Evolutionary conservation across 768 basidiomycete species (phyloP).

Genomic region (Clathrus columnatus): DNA sequence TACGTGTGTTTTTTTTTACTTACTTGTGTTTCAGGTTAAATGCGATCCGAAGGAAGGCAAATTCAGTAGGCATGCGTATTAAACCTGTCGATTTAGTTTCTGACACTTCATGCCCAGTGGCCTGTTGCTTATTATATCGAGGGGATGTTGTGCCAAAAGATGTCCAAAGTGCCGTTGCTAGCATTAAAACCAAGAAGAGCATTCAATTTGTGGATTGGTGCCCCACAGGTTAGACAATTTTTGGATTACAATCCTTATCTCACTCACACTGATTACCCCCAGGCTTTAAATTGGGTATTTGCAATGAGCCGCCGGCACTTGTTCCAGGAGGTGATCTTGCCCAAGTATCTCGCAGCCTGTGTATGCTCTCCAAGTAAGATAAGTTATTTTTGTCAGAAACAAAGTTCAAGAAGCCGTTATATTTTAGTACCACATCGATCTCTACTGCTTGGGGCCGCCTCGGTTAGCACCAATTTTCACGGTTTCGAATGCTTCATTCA

Average conservation of each 20-base stretch:
- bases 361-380: conserved; percentile 87
- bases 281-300: conserved; percentile 73
- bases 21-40: conserved; percentile 33
- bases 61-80: conserved; percentile 40
- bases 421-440: conserved; percentile 78
- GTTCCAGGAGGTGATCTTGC: conserved; percentile 95
- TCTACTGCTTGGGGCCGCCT: conserved; percentile 90
- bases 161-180: conserved; percentile 83
- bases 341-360: conserved; percentile 86
- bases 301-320: conserved; percentile 88
- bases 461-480: conserved; percentile 28
- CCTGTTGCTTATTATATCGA: conserved; percentile 86
- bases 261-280: conserved; percentile 20
- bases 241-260: conserved; percentile 3
- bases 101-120: conserved; percentile 42
- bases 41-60: conserved; percentile 75
- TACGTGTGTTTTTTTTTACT: neutral
- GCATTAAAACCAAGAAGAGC: conserved; percentile 94
- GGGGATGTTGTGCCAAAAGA: conserved; percentile 98
- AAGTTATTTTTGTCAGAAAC: neutral
- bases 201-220: conserved; percentile 99
- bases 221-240: conserved; percentile 89
- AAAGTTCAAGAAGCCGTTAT: neutral
- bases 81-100: conserved; percentile 8
- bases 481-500: neutral